Base-by-base conservation (phyloP, 2,329 filamentous ascomycete species). In the Fusarium nelsonii region DNA sequence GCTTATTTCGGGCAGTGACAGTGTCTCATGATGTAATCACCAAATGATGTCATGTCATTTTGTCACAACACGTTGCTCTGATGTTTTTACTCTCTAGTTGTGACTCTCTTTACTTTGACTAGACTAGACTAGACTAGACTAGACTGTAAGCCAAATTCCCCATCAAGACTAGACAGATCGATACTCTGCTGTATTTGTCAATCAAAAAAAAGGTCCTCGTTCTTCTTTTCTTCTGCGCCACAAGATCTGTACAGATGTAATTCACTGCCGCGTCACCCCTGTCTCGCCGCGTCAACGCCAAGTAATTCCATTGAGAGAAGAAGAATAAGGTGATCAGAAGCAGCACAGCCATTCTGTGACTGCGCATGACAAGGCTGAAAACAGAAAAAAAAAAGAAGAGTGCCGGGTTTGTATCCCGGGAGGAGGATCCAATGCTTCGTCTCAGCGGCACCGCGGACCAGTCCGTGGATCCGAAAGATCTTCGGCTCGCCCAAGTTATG, bases 21-120 rank as follows among this genome's bases (percentile, higher is more conserved):
- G 10, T 45, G 44, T 43, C 23, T 39, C 33, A 45, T 69, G 66
- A 69, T 67, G 66, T 67, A 69, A 69, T 69, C 32, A 39, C 4
- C 2, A 32, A 34, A 50, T 65, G 62, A 65, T 66, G 62, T 66
- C 63, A 65, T 65, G 39, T 33, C 20, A 1, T 6, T 14, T 7
- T 4, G 15, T 11, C 8, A 20, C 16, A 12, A 15, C 39, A 41
- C 23, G 23, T 23, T 5, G 23, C 23, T 23, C 23, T 23, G 23
- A 23, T 23, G 23, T 4, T 23, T 23, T 23, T 23, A 23, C 23
- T 23, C 23, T 23, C 23, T 23, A 23, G 23, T 23, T 23, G 23
- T 23, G 23, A 23, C 23, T 23, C 23, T 23, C n/a, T 20, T 6
- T 23, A 23, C 23, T 23, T 23, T 23, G 23, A 23, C 23, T 23